Base-by-base conservation (phyloP, 306 rosid genomes). In the Neltuma alba region DNA sequence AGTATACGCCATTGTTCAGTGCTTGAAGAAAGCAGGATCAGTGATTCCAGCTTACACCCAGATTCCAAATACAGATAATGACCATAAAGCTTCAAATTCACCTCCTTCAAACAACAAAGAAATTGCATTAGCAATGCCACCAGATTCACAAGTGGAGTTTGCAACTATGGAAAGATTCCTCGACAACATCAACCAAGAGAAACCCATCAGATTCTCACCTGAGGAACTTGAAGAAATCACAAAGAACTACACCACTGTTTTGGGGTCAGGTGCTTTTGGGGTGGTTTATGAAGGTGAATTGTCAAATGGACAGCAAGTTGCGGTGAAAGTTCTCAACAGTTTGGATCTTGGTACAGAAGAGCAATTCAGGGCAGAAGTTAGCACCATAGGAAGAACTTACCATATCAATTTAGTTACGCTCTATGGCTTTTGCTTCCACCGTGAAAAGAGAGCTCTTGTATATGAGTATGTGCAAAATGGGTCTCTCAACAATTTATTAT, bases 21-120 rank as follows among this genome's bases (percentile, higher is more conserved):
- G 91, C 85, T 81, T 88, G 83, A 88, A 77, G 85, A 88, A 83
- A 77, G 82, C 83, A 79, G 89, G 91, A 79, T 77, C 78, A 48
- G 79, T 70, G 15, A 79, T 85, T 72, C 86, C 91, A 9, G 61
- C 84, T 28, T 85, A 88, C 52, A 15, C 81, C 28, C 81, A 71
- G 54, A 41, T 88, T 80, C 25, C 81, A 42, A 75, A 77, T 9
- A 69, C 28, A 55, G 86, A 88, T 5, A 67, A 80, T 0, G 54
- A 20, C 74, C 61, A 76, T 41, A 70, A 57, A 71, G 45, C 63
- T 42, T 77, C 82, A n/a, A 28, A 38, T 3, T 67, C 87, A 42
- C 28, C 36, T 52, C 28, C 73, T 45, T 80, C 87, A 58, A 20
- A 60, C 13, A 62, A 62, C 33, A 40, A 18, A 11, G 69, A 78